Conservation (phyloP, 129 eudicot species). For the Gnaphalium uliginosum region DNA sequence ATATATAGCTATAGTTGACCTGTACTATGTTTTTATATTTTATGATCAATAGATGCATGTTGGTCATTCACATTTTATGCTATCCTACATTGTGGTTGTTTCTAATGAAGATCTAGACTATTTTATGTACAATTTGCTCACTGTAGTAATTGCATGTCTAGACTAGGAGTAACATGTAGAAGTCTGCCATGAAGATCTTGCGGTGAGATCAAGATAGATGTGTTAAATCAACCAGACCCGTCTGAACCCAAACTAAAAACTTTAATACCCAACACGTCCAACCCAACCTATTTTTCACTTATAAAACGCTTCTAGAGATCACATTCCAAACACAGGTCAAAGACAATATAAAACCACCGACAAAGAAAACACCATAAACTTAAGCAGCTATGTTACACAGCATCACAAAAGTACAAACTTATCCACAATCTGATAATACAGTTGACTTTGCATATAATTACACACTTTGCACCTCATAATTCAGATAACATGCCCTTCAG, state of each 20-base stretch:
- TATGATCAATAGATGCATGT: background rate
- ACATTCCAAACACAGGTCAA: background rate
- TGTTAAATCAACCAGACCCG: background rate
- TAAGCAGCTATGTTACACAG: constrained; percentile 21
- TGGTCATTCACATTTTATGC: background rate
- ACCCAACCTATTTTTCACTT: background rate
- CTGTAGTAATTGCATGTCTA: too few species aligned
- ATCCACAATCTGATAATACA: constrained; percentile 26
- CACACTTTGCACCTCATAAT: constrained; percentile 1
- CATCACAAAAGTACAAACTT: constrained; percentile 21
- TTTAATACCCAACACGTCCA: background rate
- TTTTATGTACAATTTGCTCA: too few species aligned
- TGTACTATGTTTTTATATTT: too few species aligned
- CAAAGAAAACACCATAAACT: constrained; percentile 16
- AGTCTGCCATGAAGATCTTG: background rate
- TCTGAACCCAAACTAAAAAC: background rate
- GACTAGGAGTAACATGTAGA: background rate
- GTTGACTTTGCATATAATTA: constrained; percentile 17
- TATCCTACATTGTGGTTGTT: background rate
- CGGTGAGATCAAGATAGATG: background rate
- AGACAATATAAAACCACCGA: background rate
- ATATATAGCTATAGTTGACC: too few species aligned
- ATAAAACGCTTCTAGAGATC: background rate
- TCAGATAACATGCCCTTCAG: constrained; percentile 16
- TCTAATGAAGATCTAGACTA: background rate